phyloP scores from a whole-genome alignment of 208 protist genomes.

The Angomonas deanei region DNA sequence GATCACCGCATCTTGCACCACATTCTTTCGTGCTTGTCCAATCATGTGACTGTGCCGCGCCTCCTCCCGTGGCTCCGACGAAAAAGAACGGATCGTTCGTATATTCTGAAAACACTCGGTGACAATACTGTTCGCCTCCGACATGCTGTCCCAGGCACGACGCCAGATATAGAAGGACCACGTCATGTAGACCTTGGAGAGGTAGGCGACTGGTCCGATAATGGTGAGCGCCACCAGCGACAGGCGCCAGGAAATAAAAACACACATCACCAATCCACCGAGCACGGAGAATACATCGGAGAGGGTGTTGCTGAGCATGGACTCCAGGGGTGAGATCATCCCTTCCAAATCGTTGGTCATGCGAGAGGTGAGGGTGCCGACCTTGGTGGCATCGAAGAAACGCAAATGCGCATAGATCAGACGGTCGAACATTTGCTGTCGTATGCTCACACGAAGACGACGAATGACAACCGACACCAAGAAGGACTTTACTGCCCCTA shows the following conservation, averaged over 20 bases:
- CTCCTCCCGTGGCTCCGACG: constrained; percentile 38
- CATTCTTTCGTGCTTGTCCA: constrained; percentile 33
- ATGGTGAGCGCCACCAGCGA: constrained; percentile 50
- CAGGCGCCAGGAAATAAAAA: constrained; percentile 38
- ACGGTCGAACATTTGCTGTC: constrained; percentile 30
- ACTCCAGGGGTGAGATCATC: constrained; percentile 38
- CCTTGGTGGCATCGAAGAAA: constrained; percentile 46
- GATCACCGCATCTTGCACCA: constrained; percentile 28
- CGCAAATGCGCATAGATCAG: constrained; percentile 46
- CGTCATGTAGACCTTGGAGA: constrained; percentile 37
- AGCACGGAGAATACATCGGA: constrained; percentile 38
- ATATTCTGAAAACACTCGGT: constrained; percentile 60
- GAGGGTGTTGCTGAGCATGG: constrained; percentile 34
- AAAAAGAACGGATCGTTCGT: constrained; percentile 56
- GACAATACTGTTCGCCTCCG: constrained; percentile 42
- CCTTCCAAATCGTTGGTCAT: constrained; percentile 65
- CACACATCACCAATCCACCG: constrained; percentile 39
- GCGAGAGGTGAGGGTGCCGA: constrained; percentile 44
- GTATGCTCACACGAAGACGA: constrained; percentile 40
- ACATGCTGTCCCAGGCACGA: constrained; percentile 45
- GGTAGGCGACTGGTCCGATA: constrained; percentile 42
- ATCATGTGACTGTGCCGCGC: constrained; percentile 30
- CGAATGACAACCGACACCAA: constrained; percentile 40
- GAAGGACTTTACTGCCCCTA: constrained; percentile 41
- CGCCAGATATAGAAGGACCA: constrained; percentile 41